Percentiles rank a stretch among this genome's conserved stretches.
These are phyloP conservation scores for Geranomyces michiganensis DNA, from an alignment of 192 early-diverging fungal genomes.

Conservation along the genomic window DNA sequence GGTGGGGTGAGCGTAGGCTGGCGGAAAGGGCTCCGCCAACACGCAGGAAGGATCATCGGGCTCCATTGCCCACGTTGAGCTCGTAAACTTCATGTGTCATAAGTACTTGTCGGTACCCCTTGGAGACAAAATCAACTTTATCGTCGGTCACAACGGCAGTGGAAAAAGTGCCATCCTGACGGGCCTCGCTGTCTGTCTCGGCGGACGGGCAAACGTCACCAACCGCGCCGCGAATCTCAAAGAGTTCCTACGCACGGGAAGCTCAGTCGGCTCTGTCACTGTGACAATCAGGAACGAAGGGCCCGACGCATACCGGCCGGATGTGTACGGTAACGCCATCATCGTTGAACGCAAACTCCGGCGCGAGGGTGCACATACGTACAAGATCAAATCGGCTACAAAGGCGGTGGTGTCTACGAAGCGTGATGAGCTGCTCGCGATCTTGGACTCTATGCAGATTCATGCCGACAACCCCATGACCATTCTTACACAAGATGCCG, in stretches of 20 bases:
- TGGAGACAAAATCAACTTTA: conserved; percentile 90
- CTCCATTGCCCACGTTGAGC: conserved; percentile 78
- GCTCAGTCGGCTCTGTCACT: conserved; percentile 61
- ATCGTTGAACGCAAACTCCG: conserved; percentile 79
- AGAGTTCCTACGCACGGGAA: conserved; percentile 83
- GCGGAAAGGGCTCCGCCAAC: too few relatives aligned
- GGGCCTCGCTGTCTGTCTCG: conserved; percentile 86
- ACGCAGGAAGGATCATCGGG: conserved; percentile 42
- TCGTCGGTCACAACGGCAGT: conserved; percentile 95
- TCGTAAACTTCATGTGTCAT: conserved; percentile 97
- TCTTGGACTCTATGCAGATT: conserved; percentile 88
- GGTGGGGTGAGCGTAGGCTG: too few relatives aligned
- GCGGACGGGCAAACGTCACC: conserved; percentile 86
- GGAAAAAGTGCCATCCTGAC: conserved; percentile 98
- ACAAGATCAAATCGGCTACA: conserved; percentile 72
- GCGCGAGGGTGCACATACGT: conserved; percentile 59
- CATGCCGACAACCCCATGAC: conserved; percentile 93
- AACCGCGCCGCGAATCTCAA: conserved; percentile 80
- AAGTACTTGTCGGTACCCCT: conserved; percentile 75
- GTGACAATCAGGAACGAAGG: conserved; percentile 84
- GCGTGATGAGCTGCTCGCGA: conserved; percentile 79
- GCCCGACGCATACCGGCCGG: conserved; percentile 77
- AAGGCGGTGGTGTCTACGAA: conserved; percentile 71
- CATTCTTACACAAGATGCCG: conserved; percentile 91
- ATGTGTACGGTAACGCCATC: conserved; percentile 80